Evolutionary conservation across 202 grass and related monocot genomes (phyloP).

Genomic region (Dendrocalamus latiflorus): DNA sequence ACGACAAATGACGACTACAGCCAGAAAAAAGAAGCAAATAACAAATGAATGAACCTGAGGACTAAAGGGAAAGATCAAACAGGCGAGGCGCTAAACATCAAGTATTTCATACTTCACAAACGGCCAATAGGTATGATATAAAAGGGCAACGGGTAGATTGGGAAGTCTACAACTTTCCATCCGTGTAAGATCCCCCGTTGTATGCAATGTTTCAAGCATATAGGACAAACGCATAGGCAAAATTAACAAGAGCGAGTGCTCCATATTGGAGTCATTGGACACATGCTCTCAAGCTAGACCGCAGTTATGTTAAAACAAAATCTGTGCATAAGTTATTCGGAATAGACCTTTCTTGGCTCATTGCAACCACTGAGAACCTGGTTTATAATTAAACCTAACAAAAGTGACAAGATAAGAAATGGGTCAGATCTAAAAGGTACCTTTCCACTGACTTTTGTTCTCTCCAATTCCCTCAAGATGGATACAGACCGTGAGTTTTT

Average conservation of each 20-base stretch:
- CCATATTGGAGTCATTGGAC: neutral
- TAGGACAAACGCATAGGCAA: neutral
- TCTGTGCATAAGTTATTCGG: constrained; percentile 5
- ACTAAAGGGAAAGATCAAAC: neutral
- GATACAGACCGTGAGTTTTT: neutral
- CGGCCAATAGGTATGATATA: neutral
- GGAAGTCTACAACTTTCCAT: neutral
- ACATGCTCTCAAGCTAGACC: constrained; percentile 11
- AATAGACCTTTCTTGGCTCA: constrained; percentile 13
- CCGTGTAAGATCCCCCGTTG: neutral
- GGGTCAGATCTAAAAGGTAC: constrained; percentile 35
- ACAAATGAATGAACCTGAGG: constrained; percentile 18
- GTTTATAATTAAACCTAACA: too few relatives aligned
- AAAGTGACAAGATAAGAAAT: too few relatives aligned
- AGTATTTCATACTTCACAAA: constrained; percentile 10
- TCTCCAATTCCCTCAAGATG: neutral
- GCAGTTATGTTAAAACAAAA: neutral
- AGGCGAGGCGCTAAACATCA: neutral
- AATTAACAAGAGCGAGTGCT: neutral
- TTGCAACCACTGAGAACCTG: too few relatives aligned
- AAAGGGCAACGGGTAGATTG: neutral
- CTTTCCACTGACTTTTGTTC: constrained; percentile 18
- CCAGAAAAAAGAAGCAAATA: neutral
- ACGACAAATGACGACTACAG: constrained; percentile 14
- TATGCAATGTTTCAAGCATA: neutral